These are phyloP conservation scores for Spinacia oleracea DNA, from an alignment of 179 eudicot species.

Conservation along the genomic window DNA sequence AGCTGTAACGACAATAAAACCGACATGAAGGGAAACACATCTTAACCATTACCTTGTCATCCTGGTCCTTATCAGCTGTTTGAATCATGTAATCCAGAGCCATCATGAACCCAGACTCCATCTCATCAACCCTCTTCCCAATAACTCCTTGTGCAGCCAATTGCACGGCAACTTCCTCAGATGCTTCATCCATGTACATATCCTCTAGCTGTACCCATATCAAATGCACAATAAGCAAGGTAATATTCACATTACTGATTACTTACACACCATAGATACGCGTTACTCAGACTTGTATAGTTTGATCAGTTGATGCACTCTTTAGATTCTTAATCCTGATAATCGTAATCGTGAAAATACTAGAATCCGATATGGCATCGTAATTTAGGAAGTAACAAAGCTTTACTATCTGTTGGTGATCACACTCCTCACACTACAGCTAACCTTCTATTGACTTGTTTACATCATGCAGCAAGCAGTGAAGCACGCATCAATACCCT, in stretches of 20 bases:
- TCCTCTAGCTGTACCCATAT: slow-evolving; percentile 66
- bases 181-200: slow-evolving; percentile 83
- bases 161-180: slow-evolving; percentile 82
- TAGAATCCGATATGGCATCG: not conserved
- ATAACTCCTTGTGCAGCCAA: slow-evolving; percentile 97
- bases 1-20: not conserved
- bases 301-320: not conserved
- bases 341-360: not conserved
- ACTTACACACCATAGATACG: not conserved
- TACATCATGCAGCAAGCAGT: no score
- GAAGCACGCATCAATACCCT: no score
- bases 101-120: slow-evolving; percentile 96
- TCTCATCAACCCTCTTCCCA: slow-evolving; percentile 97
- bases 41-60: slow-evolving; percentile 55
- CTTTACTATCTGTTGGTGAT: no score
- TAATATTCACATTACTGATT: not conserved
- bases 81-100: slow-evolving; percentile 98
- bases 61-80: slow-evolving; percentile 75
- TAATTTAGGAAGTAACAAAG: not conserved
- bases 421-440: no score
- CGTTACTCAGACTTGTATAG: not conserved
- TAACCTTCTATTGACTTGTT: no score
- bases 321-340: not conserved
- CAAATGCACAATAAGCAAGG: not conserved
- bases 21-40: not conserved